These are phyloP conservation scores for Avena eriantha DNA, from an alignment of 176 grass and related monocot species.

Conservation along the genomic window DNA sequence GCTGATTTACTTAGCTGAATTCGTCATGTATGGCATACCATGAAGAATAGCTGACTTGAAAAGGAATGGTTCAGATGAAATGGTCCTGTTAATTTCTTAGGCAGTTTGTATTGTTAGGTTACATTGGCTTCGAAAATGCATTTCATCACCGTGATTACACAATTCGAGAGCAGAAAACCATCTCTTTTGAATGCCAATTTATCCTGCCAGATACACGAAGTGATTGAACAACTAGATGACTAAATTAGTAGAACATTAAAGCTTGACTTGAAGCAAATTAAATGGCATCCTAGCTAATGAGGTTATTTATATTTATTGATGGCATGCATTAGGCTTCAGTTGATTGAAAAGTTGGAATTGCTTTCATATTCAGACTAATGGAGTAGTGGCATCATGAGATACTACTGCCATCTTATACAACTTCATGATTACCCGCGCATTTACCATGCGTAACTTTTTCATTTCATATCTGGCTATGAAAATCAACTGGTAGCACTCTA, in stretches of 20 bases:
- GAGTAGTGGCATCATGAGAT: not conserved
- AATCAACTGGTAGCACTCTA: not conserved
- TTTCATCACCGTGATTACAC: not conserved
- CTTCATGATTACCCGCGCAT: not conserved
- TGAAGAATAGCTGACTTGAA: not conserved
- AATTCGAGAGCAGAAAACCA: not conserved
- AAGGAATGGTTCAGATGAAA: not conserved
- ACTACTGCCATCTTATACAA: not conserved
- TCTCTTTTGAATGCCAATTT: not conserved
- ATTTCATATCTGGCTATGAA: not conserved
- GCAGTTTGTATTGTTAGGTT: not conserved
- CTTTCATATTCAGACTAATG: not conserved
- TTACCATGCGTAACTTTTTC: not conserved
- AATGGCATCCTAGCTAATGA: not conserved
- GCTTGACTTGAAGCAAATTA: not conserved
- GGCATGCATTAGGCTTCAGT: not conserved
- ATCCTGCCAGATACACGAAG: not conserved
- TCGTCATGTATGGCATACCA: not conserved
- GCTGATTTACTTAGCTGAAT: slow-evolving; percentile 27
- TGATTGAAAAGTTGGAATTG: not conserved
- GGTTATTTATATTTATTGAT: not conserved
- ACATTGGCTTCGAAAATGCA: not conserved
- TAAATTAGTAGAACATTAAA: slow-evolving; percentile 14
- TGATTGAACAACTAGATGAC: not conserved
- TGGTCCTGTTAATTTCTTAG: not conserved